Conservation (phyloP, 192 early-diverging fungal species). For the Podila horticola region DNA sequence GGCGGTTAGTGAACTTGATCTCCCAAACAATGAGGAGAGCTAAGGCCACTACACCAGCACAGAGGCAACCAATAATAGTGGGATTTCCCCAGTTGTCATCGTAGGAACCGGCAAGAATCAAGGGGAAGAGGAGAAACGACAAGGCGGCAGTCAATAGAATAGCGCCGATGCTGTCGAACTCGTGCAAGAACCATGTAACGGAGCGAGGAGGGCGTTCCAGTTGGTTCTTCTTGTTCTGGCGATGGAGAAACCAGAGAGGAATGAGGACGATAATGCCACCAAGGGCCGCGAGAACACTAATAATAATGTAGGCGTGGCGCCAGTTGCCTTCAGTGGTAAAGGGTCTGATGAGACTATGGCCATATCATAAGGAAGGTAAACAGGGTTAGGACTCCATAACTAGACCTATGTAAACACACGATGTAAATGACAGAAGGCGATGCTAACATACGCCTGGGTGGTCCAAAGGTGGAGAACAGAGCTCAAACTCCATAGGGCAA, state of each 20-base stretch:
- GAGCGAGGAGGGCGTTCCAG: not conserved
- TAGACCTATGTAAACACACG: too few species aligned
- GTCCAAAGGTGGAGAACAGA: too few species aligned
- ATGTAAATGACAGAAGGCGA: too few species aligned
- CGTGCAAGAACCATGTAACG: slow-evolving; percentile 1
- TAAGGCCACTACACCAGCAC: not conserved
- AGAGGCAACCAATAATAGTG: slow-evolving; percentile 8
- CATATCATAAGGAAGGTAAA: too few species aligned
- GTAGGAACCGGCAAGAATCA: slow-evolving; percentile 7
- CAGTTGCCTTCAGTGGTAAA: not conserved
- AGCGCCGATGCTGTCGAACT: slow-evolving; percentile 15
- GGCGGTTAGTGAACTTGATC: slow-evolving; percentile 4
- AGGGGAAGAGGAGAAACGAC: slow-evolving; percentile 4
- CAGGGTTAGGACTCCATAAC: too few species aligned
- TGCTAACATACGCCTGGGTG: too few species aligned
- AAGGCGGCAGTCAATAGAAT: slow-evolving; percentile 9
- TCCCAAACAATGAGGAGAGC: slow-evolving; percentile 2
- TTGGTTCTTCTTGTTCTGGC: not conserved
- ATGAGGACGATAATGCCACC: slow-evolving; percentile 1
- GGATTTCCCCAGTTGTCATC: slow-evolving; percentile 14
- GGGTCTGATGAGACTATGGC: not conserved
- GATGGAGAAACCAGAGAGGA: slow-evolving; percentile 15
- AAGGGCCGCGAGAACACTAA: not conserved
- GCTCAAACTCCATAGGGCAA: not conserved
- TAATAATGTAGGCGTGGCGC: not conserved